These are phyloP conservation scores for Mycena vulgaris DNA, from an alignment of 768 basidiomycete species.

Conservation along the genomic window DNA sequence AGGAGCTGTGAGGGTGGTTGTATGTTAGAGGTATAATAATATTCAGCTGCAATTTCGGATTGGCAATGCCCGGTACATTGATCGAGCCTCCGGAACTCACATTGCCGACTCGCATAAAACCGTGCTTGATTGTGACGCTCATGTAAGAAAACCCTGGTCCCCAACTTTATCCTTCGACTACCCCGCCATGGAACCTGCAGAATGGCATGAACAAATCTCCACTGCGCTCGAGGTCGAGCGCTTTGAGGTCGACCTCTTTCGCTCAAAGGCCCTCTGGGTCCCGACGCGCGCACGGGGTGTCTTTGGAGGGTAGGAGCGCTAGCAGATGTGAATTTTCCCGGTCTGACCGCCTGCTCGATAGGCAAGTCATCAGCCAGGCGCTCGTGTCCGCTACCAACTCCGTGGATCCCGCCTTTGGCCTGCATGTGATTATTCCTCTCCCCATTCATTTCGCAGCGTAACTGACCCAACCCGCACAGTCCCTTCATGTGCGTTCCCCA, in stretches of 20 bases:
- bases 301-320: slow-evolving; percentile 75
- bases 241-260: slow-evolving; percentile 83
- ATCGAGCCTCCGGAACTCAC: neutral
- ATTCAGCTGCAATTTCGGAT: no score
- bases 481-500: slow-evolving; percentile 35
- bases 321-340: neutral
- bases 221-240: slow-evolving; percentile 85
- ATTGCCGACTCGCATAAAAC: neutral
- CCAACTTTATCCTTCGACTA: neutral
- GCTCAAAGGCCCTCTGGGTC: slow-evolving; percentile 81
- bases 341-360: slow-evolving; percentile 23
- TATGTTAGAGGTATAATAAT: no score
- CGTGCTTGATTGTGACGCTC: no score
- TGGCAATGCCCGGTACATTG: no score
- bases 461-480: slow-evolving; percentile 32
- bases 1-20: slow-evolving; percentile 72
- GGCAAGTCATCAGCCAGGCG: slow-evolving; percentile 91
- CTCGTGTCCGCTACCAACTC: slow-evolving; percentile 85
- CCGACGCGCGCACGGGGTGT: slow-evolving; percentile 78
- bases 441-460: neutral
- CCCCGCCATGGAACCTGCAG: neutral
- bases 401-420: slow-evolving; percentile 72
- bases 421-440: slow-evolving; percentile 71
- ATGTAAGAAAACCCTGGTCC: no score
- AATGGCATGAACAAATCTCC: slow-evolving; percentile 70